A percentile compares a stretch with the other conserved stretches of the same genome.
These are phyloP conservation scores for Plasmodium gallinaceum DNA, from an alignment of 169 alveolate genomes.

Conservation along the genomic window DNA sequence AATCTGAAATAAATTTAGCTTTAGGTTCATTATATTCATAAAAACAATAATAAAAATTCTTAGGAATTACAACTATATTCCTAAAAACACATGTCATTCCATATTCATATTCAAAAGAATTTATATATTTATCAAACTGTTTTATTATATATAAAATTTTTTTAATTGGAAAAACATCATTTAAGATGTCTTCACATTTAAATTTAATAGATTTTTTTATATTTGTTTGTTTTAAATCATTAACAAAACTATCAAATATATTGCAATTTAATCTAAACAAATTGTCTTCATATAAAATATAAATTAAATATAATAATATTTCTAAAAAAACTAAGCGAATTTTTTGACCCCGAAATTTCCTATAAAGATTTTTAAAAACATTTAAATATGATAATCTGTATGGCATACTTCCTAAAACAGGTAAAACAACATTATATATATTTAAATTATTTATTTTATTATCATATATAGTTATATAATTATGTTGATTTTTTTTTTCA, in stretches of 20 bases:
- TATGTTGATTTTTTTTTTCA: constrained; percentile 61
- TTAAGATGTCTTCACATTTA: constrained; percentile 41
- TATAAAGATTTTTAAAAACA: constrained; percentile 40
- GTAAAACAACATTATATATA: constrained; percentile 72
- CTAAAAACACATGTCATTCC: constrained; percentile 78
- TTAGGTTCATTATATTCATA: constrained; percentile 71
- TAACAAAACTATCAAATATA: constrained; percentile 9
- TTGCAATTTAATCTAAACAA: constrained; percentile 17
- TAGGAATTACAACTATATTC: constrained; percentile 58
- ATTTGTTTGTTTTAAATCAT: constrained; percentile 5
- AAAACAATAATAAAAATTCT: constrained; percentile 62
- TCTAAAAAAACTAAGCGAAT: constrained; percentile 54
- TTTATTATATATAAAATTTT: constrained; percentile 57
- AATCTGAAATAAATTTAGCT: constrained; percentile 57
- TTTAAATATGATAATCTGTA: constrained; percentile 43
- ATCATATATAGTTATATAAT: constrained; percentile 39
- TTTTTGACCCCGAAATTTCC: constrained; percentile 27
- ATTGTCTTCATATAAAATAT: constrained; percentile 55
- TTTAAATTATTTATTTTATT: background rate
- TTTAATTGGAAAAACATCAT: constrained; percentile 26
- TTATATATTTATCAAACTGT: constrained; percentile 47
- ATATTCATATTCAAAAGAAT: constrained; percentile 77
- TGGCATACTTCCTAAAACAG: constrained; percentile 68
- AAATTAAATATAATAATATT: constrained; percentile 73
- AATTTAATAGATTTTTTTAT: constrained; percentile 32